Base-by-base conservation (phyloP, 345 rosid genomes). In the Raphanus sativus region DNA sequence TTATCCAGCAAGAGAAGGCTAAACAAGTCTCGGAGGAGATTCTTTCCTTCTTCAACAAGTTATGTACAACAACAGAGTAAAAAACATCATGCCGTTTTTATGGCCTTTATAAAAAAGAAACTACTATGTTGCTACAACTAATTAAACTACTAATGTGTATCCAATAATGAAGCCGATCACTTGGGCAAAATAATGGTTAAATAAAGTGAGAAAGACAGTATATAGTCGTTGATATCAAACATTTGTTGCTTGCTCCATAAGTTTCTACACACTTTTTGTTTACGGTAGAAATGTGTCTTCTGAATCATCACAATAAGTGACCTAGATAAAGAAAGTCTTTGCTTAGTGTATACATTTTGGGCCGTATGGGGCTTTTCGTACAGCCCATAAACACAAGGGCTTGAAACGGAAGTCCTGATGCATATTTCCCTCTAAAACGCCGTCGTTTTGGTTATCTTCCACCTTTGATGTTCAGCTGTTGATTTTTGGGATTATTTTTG, bases 1-100 rank as follows among this genome's bases (percentile, higher is more conserved):
- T 77, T 74, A 83, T 90, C 60, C 89, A 86, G 10, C 84, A 82
- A 65, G 93, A 90, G 83, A 87, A 80, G 83, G 73, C 86, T 71
- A 63, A 84, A 74, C 63, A 83, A 73, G 89, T 87, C 28, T 88
- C 90, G 0, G 61, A 86, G 28, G 88, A 90, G 83, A 87, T 89
- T 17, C 81, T 86, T 61, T 77, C 86, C 9, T 88, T 86, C 76
- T 81, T 88, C 8, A 67, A 12, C 40, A 86, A 83, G 72, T 17
- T 87, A 48, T 10, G 60, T 48, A 26, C 17, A 36, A 26, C 17
- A 36, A 26, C 69, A 40, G 10, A 67, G 69, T 72, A 38, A 78
- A 48, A 78, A 45, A 6, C 10, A 21, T 48, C 8, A 13, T 24
- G 13, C 12, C 8, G 12, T 48, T 61, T 77, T 11, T 69, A 15